Conservation (phyloP, 306 rosid species). For the Clitoria ternatea region DNA sequence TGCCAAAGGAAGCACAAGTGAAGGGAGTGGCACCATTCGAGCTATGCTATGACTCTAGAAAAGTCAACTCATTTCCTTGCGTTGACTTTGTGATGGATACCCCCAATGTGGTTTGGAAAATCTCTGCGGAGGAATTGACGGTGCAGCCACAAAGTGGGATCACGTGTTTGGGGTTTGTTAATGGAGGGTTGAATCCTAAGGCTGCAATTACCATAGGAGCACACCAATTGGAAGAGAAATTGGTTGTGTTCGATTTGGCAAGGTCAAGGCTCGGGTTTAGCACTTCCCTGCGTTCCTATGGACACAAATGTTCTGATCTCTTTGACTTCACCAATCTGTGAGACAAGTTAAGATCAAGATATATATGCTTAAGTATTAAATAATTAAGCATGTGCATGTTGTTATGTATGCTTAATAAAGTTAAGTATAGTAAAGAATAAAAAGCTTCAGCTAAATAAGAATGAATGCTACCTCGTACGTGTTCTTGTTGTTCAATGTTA, state of each 20-base stretch:
- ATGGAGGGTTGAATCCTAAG: slow-evolving; percentile 38
- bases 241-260: slow-evolving; percentile 40
- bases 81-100: slow-evolving; percentile 41
- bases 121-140: slow-evolving; percentile 36
- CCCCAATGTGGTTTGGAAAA: slow-evolving; percentile 33
- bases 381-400: not conserved
- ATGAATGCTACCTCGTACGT: too few species aligned
- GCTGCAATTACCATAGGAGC: slow-evolving; percentile 37
- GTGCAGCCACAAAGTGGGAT: slow-evolving; percentile 33
- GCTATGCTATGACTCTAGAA: slow-evolving; percentile 33
- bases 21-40: slow-evolving; percentile 45
- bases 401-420: not conserved
- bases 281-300: slow-evolving; percentile 15
- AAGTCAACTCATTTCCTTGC: not conserved
- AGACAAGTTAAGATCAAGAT: not conserved
- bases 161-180: slow-evolving; percentile 42
- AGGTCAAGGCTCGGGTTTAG: slow-evolving; percentile 46
- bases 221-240: slow-evolving; percentile 40
- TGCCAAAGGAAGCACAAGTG: slow-evolving; percentile 17
- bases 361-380: not conserved
- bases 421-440: not conserved
- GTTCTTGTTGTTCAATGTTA: too few species aligned
- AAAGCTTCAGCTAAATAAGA: too few species aligned
- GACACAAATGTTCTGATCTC: slow-evolving; percentile 40
- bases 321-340: slow-evolving; percentile 17